These are phyloP conservation scores for Colletotrichum agaves DNA, from an alignment of 2,329 filamentous ascomycete species.

Conservation along the genomic window DNA sequence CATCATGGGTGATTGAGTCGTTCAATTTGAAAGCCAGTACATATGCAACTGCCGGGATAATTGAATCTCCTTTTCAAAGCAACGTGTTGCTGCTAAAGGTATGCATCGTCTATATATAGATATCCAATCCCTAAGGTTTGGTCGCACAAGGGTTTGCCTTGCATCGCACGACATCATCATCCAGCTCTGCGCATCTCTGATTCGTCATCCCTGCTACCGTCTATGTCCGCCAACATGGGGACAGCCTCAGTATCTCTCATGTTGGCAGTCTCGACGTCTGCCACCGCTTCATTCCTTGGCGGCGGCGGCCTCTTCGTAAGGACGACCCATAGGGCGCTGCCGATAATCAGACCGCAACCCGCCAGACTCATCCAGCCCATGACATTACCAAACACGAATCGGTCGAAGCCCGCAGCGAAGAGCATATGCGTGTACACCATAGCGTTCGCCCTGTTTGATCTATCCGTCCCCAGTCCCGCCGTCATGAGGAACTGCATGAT, in stretches of 20 bases:
- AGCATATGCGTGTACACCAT: slow-evolving; percentile 70
- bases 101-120: too few relatives aligned
- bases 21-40: too few relatives aligned
- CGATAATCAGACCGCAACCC: slow-evolving; percentile 64
- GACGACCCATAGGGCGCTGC: slow-evolving; percentile 63
- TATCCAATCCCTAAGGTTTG: background rate
- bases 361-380: slow-evolving; percentile 61
- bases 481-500: slow-evolving; percentile 89
- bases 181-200: slow-evolving; percentile 28
- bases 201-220: slow-evolving; percentile 43
- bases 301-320: slow-evolving; percentile 54
- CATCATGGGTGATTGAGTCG: too few relatives aligned
- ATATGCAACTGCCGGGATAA: too few relatives aligned
- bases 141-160: background rate
- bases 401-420: slow-evolving; percentile 64
- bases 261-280: slow-evolving; percentile 46
- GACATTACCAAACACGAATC: slow-evolving; percentile 61
- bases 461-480: slow-evolving; percentile 77
- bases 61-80: too few relatives aligned
- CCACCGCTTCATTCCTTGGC: slow-evolving; percentile 44
- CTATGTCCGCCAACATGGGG: slow-evolving; percentile 51
- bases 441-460: slow-evolving; percentile 66
- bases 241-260: slow-evolving; percentile 49
- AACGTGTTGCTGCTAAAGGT: too few relatives aligned
- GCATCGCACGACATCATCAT: background rate